Evolutionary conservation across 1,139 yeast genomes (phyloP).

Genomic region (Pichia sp.): DNA sequence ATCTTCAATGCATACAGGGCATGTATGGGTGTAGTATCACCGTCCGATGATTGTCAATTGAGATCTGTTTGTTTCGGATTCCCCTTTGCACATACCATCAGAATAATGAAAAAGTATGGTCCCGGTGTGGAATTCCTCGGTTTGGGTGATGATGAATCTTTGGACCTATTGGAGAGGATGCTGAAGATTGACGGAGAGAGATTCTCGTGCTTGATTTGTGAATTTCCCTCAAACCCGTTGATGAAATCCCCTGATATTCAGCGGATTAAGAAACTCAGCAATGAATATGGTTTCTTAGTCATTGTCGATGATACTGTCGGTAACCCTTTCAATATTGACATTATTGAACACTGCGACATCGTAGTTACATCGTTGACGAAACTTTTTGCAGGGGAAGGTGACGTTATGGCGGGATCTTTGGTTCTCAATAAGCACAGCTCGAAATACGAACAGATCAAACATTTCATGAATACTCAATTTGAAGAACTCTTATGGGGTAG

Average conservation of each 20-base stretch:
- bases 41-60: conserved; percentile 27
- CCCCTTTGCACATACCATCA: conserved; percentile 89
- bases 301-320: conserved; percentile 95
- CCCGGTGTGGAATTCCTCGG: conserved; percentile 83
- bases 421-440: conserved; percentile 65
- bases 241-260: conserved; percentile 73
- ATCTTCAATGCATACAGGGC: conserved; percentile 79
- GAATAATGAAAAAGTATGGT: conserved; percentile 81
- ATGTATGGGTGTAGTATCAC: conserved; percentile 30
- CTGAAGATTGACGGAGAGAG: conserved; percentile 61
- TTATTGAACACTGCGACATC: conserved; percentile 75
- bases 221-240: conserved; percentile 90
- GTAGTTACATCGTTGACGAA: conserved; percentile 86
- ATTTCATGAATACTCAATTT: conserved; percentile 41
- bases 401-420: conserved; percentile 94
- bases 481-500: conserved; percentile 88
- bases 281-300: conserved; percentile 63
- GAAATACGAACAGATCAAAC: conserved; percentile 46
- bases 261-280: conserved; percentile 58
- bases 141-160: conserved; percentile 67
- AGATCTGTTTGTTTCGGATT: conserved; percentile 91
- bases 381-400: conserved; percentile 92
- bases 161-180: conserved; percentile 55
- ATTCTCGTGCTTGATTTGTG: conserved; percentile 71
- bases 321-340: conserved; percentile 77